A percentile compares a stretch with the other conserved stretches of the same genome.
Conservation (phyloP, 2,329 filamentous ascomycete species). For the Exophiala sideris region DNA sequence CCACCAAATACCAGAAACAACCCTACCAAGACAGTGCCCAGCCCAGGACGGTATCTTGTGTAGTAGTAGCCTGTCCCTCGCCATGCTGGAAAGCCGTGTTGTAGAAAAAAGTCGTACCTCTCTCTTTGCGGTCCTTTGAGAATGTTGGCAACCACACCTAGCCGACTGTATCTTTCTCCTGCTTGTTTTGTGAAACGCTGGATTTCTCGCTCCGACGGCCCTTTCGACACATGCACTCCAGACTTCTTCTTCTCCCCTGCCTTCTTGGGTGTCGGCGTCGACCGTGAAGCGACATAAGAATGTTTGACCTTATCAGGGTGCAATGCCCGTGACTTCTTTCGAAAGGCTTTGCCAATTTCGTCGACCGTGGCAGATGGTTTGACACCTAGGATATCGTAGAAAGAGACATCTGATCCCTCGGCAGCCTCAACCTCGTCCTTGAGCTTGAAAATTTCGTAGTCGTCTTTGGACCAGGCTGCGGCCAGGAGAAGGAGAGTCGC, state of each 20-base stretch:
- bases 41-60: slow-evolving; percentile 82
- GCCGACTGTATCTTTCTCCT: slow-evolving; percentile 74
- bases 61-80: slow-evolving; percentile 99
- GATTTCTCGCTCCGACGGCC: slow-evolving; percentile 70
- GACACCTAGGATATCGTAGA: slow-evolving; percentile 89
- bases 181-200: slow-evolving; percentile 76
- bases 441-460: slow-evolving; percentile 96
- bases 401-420: slow-evolving; percentile 77
- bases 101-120: slow-evolving; percentile 91
- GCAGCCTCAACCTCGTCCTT: slow-evolving; percentile 76
- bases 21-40: slow-evolving; percentile 78
- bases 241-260: slow-evolving; percentile 55
- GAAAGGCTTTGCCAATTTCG: slow-evolving; percentile 90
- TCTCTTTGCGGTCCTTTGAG: slow-evolving; percentile 75
- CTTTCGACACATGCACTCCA: slow-evolving; percentile 65
- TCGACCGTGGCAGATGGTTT: slow-evolving; percentile 70
- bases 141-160: slow-evolving; percentile 81
- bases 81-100: slow-evolving; percentile 92
- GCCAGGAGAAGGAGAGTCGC: slow-evolving; percentile 64
- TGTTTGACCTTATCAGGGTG: slow-evolving; percentile 97
- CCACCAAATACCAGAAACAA: slow-evolving; percentile 81
- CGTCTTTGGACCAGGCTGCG: slow-evolving; percentile 84
- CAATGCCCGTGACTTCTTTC: slow-evolving; percentile 75
- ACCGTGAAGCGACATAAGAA: slow-evolving; percentile 69
- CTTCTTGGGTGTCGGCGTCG: slow-evolving; percentile 52